Percentiles rank a stretch among this genome's conserved stretches.
Evolutionary conservation across 2,329 filamentous ascomycete species (phyloP).

Genomic region (Trichophyton equinum): DNA sequence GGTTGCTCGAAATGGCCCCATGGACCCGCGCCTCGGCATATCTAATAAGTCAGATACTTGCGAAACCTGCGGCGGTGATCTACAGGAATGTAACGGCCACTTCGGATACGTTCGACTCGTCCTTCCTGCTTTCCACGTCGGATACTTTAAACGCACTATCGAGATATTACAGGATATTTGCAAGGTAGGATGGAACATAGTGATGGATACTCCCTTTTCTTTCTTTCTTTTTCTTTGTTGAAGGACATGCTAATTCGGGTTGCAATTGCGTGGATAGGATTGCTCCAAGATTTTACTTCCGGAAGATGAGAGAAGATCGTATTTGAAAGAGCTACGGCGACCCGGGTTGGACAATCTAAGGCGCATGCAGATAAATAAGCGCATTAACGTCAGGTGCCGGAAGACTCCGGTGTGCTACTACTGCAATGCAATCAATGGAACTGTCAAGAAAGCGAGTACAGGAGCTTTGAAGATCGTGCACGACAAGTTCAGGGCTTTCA

Average conservation of each 20-base stretch:
- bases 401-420: conserved; percentile 74
- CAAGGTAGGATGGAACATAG: conserved; percentile 43
- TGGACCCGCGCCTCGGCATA: conserved; percentile 78
- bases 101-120: conserved; percentile 89
- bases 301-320: conserved; percentile 63
- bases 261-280: conserved; percentile 37
- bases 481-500: conserved; percentile 81
- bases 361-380: conserved; percentile 71
- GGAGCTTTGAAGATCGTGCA: conserved; percentile 84
- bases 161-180: conserved; percentile 89
- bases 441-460: conserved; percentile 73
- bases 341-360: conserved; percentile 78
- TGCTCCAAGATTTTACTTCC: conserved; percentile 75
- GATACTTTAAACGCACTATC: conserved; percentile 88
- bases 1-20: conserved; percentile 68
- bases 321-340: conserved; percentile 65
- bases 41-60: conserved; percentile 73
- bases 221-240: neutral
- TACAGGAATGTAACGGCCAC: conserved; percentile 83
- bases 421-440: conserved; percentile 73
- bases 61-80: conserved; percentile 65
- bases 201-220: neutral
- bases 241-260: neutral
- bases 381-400: conserved; percentile 75
- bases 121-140: conserved; percentile 87